Evolutionary conservation across 352 stramenopile species (phyloP).

Genomic region (Thraustotheca clavata): DNA sequence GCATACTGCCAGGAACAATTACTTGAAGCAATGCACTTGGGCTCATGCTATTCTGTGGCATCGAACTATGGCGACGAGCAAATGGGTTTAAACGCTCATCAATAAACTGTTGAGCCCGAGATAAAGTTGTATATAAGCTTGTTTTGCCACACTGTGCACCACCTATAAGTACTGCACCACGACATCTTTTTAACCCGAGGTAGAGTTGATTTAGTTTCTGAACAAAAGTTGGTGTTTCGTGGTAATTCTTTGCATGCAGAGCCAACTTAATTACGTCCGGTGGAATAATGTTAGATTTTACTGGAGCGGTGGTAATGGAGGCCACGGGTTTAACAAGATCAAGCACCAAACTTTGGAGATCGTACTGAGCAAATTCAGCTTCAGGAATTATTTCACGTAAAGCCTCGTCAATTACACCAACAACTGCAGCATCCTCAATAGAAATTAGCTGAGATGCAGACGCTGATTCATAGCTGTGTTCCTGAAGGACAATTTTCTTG

Average conservation of each 20-base stretch:
- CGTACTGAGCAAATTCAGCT: background rate
- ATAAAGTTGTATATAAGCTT: conserved; percentile 34
- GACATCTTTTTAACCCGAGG: conserved; percentile 26
- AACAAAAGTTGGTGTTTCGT: conserved; percentile 21
- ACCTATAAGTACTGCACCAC: conserved; percentile 35
- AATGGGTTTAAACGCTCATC: conserved; percentile 10
- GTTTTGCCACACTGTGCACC: conserved; percentile 45
- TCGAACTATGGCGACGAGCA: background rate
- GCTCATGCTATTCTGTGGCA: no score
- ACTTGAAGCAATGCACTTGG: background rate
- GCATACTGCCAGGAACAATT: background rate
- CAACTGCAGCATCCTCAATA: background rate
- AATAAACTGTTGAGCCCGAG: conserved; percentile 19
- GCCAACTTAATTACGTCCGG: background rate
- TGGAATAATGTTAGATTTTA: background rate
- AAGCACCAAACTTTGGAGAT: background rate
- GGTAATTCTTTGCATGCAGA: background rate
- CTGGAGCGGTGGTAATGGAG: background rate
- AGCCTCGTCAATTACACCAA: background rate
- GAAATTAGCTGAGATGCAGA: background rate
- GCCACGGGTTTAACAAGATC: background rate
- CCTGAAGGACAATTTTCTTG: background rate
- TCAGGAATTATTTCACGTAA: background rate
- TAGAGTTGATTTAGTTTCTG: conserved; percentile 42
- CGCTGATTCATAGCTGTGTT: background rate